Conservation (phyloP, 192 early-diverging fungal genomes). For the Gamsiella multidivaricata region DNA sequence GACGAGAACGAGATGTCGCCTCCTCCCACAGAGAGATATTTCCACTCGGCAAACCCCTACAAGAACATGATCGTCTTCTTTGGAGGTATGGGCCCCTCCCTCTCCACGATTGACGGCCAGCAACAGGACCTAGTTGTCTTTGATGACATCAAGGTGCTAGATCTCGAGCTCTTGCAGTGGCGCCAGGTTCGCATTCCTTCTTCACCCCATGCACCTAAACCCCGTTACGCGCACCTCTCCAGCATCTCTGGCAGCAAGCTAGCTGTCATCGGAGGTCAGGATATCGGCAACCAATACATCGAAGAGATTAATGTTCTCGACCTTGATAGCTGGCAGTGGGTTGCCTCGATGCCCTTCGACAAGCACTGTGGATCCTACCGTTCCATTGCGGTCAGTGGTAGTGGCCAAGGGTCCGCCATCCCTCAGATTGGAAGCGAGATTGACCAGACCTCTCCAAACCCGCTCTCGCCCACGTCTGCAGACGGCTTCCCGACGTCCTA, state of each 20-base stretch:
- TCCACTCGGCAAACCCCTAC: constrained; percentile 82
- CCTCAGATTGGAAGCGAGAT: constrained; percentile 53
- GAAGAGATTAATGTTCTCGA: constrained; percentile 85
- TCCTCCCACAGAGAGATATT: constrained; percentile 71
- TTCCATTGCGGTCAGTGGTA: constrained; percentile 74
- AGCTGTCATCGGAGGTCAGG: constrained; percentile 81
- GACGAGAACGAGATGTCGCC: constrained; percentile 34
- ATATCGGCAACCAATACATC: constrained; percentile 79
- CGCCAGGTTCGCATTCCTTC: constrained; percentile 57
- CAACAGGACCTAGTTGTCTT: constrained; percentile 65
- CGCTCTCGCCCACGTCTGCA: constrained; percentile 15
- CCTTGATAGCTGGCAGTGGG: constrained; percentile 74
- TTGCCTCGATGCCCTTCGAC: constrained; percentile 71
- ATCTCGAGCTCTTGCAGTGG: constrained; percentile 78
- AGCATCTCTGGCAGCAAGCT: constrained; percentile 71
- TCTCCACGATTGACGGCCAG: constrained; percentile 60
- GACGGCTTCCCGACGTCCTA: constrained; percentile 46
- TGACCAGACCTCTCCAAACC: constrained; percentile 14
- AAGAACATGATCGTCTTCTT: constrained; percentile 76
- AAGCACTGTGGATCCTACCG: constrained; percentile 84
- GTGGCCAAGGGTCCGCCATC: constrained; percentile 53
- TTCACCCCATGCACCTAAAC: constrained; percentile 66
- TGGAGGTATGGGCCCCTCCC: constrained; percentile 83
- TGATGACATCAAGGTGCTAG: constrained; percentile 76
- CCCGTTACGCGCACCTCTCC: constrained; percentile 84